phyloP scores from a whole-genome alignment of 208 protist genomes.

The Trypanosoma vivax region DNA sequence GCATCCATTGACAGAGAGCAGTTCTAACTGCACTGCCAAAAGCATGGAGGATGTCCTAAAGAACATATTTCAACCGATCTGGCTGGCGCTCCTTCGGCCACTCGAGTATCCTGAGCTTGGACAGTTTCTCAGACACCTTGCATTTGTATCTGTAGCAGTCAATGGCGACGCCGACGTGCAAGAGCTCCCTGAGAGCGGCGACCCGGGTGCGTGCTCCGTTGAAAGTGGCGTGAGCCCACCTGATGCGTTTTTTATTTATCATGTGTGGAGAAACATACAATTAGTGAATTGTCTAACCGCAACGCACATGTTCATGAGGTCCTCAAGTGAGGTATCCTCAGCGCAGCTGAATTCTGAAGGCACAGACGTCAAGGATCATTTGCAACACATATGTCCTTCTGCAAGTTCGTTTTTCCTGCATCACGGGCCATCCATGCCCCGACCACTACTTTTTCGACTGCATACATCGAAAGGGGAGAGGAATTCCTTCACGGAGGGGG shows the following conservation, averaged over 20 bases:
- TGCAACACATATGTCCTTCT: constrained; percentile 10
- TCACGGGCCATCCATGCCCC: constrained; percentile 14
- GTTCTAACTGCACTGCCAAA: not conserved
- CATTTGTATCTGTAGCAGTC: constrained; percentile 72
- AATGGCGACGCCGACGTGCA: constrained; percentile 33
- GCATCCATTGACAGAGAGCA: constrained; percentile 2
- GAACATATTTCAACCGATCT: constrained; percentile 97
- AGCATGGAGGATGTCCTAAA: constrained; percentile 78
- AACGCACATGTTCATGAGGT: constrained; percentile 31
- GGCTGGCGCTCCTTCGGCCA: constrained; percentile 89
- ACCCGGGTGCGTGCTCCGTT: constrained; percentile 5
- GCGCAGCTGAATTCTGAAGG: not conserved
- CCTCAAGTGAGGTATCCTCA: not conserved
- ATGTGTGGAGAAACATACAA: constrained; percentile 96
- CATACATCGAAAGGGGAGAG: constrained; percentile 14
- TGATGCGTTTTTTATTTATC: constrained; percentile 97
- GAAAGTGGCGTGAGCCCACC: constrained; percentile 80
- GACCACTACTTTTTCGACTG: constrained; percentile 34
- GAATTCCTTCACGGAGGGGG: constrained; percentile 76
- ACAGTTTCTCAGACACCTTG: constrained; percentile 87
- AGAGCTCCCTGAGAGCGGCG: constrained; percentile 35
- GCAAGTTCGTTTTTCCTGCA: constrained; percentile 16
- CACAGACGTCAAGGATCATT: not conserved
- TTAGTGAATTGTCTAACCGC: constrained; percentile 91
- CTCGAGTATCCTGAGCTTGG: constrained; percentile 72